Percentiles rank a stretch among this genome's conserved stretches.
phyloP scores from a whole-genome alignment of 352 stramenopile species.

The Pythium coloratum region DNA sequence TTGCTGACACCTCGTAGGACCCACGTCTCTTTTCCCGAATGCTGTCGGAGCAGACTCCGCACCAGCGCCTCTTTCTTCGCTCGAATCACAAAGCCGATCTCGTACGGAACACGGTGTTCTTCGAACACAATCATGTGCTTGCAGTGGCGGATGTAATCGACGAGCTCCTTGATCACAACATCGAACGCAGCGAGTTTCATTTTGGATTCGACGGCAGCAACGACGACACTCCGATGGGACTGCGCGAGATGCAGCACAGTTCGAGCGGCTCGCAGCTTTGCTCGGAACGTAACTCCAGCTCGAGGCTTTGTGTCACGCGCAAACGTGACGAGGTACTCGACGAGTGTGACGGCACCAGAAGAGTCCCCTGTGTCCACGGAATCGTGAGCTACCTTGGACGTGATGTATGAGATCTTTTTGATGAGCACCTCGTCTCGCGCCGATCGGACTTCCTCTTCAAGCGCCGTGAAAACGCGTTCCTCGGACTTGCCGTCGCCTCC shows the following conservation, averaged over 20 bases:
- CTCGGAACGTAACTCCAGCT: constrained; percentile 38
- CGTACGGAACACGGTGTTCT: constrained; percentile 37
- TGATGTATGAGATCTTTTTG: constrained; percentile 24
- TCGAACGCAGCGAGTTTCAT: constrained; percentile 27
- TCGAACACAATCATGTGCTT: constrained; percentile 41
- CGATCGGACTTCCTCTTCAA: constrained; percentile 24
- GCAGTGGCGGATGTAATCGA: constrained; percentile 33
- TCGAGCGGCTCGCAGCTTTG: constrained; percentile 33
- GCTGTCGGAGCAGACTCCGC: constrained; percentile 34
- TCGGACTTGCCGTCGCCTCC: not conserved
- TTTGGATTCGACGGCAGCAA: constrained; percentile 22
- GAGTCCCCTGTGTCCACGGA: not conserved
- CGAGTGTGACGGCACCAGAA: constrained; percentile 13
- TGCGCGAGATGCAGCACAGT: constrained; percentile 29
- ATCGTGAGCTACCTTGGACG: constrained; percentile 13
- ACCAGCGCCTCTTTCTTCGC: constrained; percentile 38
- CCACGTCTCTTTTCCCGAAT: constrained; percentile 20
- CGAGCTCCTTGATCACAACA: constrained; percentile 27
- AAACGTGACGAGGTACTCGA: constrained; percentile 27
- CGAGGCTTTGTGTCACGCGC: constrained; percentile 32
- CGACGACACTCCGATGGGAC: constrained; percentile 21
- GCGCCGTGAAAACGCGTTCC: constrained; percentile 23
- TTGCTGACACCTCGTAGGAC: constrained; percentile 27
- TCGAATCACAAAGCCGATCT: constrained; percentile 35
- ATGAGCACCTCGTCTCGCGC: constrained; percentile 30